Evolutionary conservation across 208 protist species (phyloP), one percentile per base, ranked within the genome.

Genomic region (Crithidia bombi): DNA sequence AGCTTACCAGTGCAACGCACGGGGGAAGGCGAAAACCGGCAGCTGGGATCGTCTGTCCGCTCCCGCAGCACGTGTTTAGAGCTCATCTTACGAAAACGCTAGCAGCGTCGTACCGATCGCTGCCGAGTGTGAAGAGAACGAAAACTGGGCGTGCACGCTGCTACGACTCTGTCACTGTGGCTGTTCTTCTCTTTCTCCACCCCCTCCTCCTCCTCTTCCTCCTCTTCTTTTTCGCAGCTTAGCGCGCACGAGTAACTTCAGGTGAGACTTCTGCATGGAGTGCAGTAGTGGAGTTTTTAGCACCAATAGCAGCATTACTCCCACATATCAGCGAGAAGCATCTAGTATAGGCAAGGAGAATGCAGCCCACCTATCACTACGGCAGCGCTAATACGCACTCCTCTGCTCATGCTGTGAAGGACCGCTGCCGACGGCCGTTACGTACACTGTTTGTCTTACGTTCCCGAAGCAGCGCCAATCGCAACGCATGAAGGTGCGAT

Each of bases 381-480:
- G 19, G 3, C 4, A 30, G 59, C 25, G 7, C n/a, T 32, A 65
- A 26, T 19, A 54, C 59, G 19, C 44, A 28, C 44, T 54, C 41
- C 41, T 54, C 44, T 1, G 41, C 59, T 6, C 59, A 41, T 32
- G 59, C 25, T n/a, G 28, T 33, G 6, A 21, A 54, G 15, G 44
- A n/a, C 44, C n/a, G 15, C 59, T 2, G n/a, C 0, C 3, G 33
- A 28, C 7, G 38, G 50, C 19, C 47, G 63, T 50, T 68, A 68
- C 63, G 63, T 59, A 23, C 50, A 68, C 50, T 68, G 63, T 50
- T 50, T 35, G 19, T 59, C 57, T 35, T 68, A 67, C 63, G 59
- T 68, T 10, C 63, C 50, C 19, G 50, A 33, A 28, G 36, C 50
- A 3, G 57, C 50, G 4, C 50, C 63, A 28, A 35, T 58, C 11